These are phyloP conservation scores for Aureobasidium sp. DNA, from an alignment of 2,329 filamentous ascomycete genomes.

Conservation along the genomic window DNA sequence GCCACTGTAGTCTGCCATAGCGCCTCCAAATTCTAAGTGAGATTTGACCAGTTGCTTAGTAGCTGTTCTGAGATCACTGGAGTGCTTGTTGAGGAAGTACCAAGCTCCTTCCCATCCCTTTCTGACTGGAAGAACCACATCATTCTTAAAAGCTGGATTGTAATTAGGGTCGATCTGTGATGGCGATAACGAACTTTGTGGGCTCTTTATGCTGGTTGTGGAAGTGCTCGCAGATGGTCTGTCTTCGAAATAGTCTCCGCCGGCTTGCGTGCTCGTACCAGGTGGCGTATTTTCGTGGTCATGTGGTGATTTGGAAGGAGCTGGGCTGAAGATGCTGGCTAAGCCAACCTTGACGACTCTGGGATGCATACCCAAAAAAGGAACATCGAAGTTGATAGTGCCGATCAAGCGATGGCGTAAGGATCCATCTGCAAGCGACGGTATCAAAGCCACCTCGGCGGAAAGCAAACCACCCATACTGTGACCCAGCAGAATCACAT, in stretches of 20 bases:
- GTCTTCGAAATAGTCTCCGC: conserved; percentile 1
- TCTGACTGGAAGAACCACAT: conserved; percentile 59
- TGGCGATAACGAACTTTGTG: conserved; percentile 25
- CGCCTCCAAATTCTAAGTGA: conserved; percentile 74
- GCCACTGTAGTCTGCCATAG: conserved; percentile 65
- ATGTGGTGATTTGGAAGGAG: background rate
- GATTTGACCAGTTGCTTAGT: conserved; percentile 67
- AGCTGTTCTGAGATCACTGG: conserved; percentile 60
- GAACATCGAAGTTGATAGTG: conserved; percentile 73
- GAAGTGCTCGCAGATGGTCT: background rate
- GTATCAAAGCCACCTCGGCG: conserved; percentile 66
- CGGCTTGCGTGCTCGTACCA: background rate
- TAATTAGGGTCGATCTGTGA: conserved; percentile 52
- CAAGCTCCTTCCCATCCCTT: conserved; percentile 58
- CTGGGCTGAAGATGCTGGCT: conserved; percentile 60
- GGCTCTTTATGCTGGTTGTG: background rate
- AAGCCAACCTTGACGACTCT: conserved; percentile 78
- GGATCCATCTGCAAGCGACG: conserved; percentile 24
- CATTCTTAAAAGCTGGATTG: conserved; percentile 69
- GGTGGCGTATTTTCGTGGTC: background rate
- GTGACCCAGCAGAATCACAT: conserved; percentile 77
- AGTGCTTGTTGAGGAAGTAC: conserved; percentile 78
- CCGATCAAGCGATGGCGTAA: conserved; percentile 73
- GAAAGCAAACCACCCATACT: conserved; percentile 83
- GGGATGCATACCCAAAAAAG: conserved; percentile 81